These are phyloP conservation scores for Gracilaria domingensis DNA, from an alignment of 23 red algal species.

Conservation along the genomic window DNA sequence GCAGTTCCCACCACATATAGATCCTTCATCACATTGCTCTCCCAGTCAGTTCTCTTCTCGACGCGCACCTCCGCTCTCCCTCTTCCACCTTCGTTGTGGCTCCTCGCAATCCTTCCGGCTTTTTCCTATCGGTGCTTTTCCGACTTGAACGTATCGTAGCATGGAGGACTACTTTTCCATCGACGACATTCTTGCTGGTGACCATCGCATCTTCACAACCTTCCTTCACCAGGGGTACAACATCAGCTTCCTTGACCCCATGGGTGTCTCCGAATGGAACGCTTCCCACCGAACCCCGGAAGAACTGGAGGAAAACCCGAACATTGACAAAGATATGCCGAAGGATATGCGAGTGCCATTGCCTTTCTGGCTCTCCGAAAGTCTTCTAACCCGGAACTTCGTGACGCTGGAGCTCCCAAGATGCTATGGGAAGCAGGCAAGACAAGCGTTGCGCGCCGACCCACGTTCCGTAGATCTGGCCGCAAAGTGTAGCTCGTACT, in stretches of 20 bases:
- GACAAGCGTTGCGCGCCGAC: conserved; percentile 77
- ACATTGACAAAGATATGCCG: conserved; percentile 65
- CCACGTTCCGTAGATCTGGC: conserved; percentile 59
- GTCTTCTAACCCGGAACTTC: conserved; percentile 70
- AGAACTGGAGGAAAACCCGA: conserved; percentile 16
- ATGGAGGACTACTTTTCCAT: conserved; percentile 82
- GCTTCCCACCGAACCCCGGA: conserved; percentile 3
- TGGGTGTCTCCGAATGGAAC: conserved; percentile 16
- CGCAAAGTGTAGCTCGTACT: conserved; percentile 57
- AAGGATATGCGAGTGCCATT: conserved; percentile 64
- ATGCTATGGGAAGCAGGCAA: conserved; percentile 51
- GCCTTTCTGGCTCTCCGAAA: conserved; percentile 84
- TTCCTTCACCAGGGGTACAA: conserved; percentile 43
- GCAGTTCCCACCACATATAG: background rate
- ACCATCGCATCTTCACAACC: conserved; percentile 60
- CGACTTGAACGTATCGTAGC: background rate
- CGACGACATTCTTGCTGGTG: conserved; percentile 69
- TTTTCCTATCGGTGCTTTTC: background rate
- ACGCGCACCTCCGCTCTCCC: background rate
- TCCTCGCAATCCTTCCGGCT: background rate
- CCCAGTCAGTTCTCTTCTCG: background rate
- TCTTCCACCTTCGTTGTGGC: too few species aligned
- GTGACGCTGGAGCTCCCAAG: conserved; percentile 68
- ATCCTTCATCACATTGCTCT: background rate
- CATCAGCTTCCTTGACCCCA: conserved; percentile 65